Evolutionary conservation across 2,329 filamentous ascomycete genomes (phyloP).

Genomic region (Epichloe glyceriae): DNA sequence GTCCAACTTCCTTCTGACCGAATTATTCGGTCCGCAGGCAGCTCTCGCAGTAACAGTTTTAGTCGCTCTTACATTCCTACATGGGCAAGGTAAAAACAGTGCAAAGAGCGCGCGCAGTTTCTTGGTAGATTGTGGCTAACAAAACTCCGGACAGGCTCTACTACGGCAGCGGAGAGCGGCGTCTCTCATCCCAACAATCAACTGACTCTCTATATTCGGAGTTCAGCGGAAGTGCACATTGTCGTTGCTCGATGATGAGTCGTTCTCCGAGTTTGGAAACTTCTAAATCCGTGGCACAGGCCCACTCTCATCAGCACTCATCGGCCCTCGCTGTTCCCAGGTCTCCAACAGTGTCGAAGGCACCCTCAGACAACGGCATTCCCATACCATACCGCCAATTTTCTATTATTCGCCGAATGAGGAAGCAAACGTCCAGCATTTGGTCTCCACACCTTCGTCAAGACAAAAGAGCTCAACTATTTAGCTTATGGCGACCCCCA

Average conservation of each 20-base stretch:
- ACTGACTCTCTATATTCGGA: slow-evolving; percentile 35
- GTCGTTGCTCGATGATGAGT: slow-evolving; percentile 30
- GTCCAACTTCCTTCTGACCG: slow-evolving; percentile 36
- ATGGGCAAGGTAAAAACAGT: slow-evolving; percentile 37
- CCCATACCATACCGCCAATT: slow-evolving; percentile 19
- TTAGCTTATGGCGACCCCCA: slow-evolving; percentile 62
- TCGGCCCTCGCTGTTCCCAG: slow-evolving; percentile 31
- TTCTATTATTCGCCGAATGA: slow-evolving; percentile 17
- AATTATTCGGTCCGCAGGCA: slow-evolving; percentile 38
- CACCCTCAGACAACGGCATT: slow-evolving; percentile 14
- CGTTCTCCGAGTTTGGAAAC: slow-evolving; percentile 36
- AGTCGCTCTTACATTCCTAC: slow-evolving; percentile 32
- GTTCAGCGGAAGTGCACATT: slow-evolving; percentile 33
- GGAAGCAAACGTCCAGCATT: slow-evolving; percentile 44
- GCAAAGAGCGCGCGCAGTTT: slow-evolving; percentile 6
- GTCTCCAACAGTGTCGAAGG: slow-evolving; percentile 5
- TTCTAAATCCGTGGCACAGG: slow-evolving; percentile 10
- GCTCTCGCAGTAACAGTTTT: slow-evolving; percentile 34
- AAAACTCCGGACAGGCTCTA: slow-evolving; percentile 39
- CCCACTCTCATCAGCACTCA: slow-evolving; percentile 32
- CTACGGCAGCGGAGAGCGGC: slow-evolving; percentile 53
- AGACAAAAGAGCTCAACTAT: slow-evolving; percentile 45
- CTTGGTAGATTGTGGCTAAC: not conserved
- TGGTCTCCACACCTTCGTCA: slow-evolving; percentile 62
- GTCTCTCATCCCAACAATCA: slow-evolving; percentile 29